phyloP scores from a whole-genome alignment of 2,329 filamentous ascomycete genomes.

The Hansfordia pulvinata region DNA sequence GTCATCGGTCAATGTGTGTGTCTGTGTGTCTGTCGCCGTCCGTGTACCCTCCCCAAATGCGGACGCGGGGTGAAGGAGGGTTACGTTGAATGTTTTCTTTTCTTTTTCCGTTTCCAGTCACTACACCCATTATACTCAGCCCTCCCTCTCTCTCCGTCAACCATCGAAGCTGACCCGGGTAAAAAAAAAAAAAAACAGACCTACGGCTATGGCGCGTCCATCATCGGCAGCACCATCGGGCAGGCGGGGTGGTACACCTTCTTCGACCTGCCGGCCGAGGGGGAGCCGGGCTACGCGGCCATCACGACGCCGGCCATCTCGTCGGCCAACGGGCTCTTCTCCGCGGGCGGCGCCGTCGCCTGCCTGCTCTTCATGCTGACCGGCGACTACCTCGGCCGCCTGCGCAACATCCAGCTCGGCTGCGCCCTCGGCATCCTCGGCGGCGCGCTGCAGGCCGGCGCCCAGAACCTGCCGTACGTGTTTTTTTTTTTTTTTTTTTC shows the following conservation, averaged over 20 bases:
- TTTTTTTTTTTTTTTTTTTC: no score
- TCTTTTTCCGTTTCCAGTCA: no score
- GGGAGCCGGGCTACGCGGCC: conserved; percentile 1
- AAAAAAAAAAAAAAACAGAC: no score
- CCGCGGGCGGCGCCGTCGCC: conserved; percentile 1
- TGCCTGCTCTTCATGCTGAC: conserved; percentile 33
- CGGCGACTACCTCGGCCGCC: conserved; percentile 38
- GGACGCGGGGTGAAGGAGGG: no score
- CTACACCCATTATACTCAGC: no score
- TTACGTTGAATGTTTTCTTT: no score
- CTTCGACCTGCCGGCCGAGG: conserved; percentile 2
- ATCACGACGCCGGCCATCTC: conserved; percentile 4
- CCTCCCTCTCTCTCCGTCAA: no score
- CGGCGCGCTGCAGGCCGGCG: conserved; percentile 42
- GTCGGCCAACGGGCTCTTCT: conserved; percentile 3
- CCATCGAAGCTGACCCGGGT: no score
- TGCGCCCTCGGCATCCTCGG: conserved; percentile 44
- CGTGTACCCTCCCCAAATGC: no score
- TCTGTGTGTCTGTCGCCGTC: no score
- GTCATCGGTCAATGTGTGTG: neutral
- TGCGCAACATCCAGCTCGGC: conserved; percentile 42
- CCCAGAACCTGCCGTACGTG: no score
- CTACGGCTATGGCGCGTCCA: conserved; percentile 34
- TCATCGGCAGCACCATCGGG: conserved; percentile 15
- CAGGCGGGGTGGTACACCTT: conserved; percentile 3